Evolutionary conservation across 352 stramenopile species (phyloP).

Genomic region (Phytophthora kernoviae): DNA sequence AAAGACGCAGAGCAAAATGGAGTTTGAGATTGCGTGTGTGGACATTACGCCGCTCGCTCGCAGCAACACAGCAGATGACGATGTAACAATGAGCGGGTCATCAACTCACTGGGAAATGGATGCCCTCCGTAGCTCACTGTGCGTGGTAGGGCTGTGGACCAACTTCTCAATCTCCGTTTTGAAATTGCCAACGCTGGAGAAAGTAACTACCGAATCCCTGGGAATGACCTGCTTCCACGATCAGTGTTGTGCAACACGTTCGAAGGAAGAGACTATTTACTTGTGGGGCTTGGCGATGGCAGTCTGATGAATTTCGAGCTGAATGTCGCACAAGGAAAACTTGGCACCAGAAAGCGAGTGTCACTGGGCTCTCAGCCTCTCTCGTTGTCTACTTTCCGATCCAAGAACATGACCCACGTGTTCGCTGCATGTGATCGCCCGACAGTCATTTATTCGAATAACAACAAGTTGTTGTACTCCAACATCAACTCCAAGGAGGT

Average conservation of each 20-base stretch:
- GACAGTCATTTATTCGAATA: conserved; percentile 97
- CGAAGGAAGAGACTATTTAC: conserved; percentile 89
- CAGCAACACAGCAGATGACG: conserved; percentile 35
- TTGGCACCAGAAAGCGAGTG: conserved; percentile 93
- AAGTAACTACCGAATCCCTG: conserved; percentile 67
- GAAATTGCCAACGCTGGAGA: conserved; percentile 77
- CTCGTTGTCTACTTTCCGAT: conserved; percentile 91
- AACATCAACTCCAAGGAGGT: conserved; percentile 95
- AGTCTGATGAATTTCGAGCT: conserved; percentile 94
- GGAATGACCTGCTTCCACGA: conserved; percentile 86
- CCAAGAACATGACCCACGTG: conserved; percentile 93
- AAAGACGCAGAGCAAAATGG: conserved; percentile 75
- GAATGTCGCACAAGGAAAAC: conserved; percentile 39
- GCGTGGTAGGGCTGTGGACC: conserved; percentile 91
- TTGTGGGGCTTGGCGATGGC: conserved; percentile 97
- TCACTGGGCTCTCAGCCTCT: conserved; percentile 96
- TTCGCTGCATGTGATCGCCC: conserved; percentile 97
- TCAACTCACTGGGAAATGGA: conserved; percentile 64
- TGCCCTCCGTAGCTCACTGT: conserved; percentile 60
- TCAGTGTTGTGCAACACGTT: conserved; percentile 90
- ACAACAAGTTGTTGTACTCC: conserved; percentile 96
- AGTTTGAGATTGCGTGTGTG: conserved; percentile 96
- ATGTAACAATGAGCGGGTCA: conserved; percentile 63
- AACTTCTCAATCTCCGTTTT: conserved; percentile 93
- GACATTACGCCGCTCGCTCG: conserved; percentile 76